Conservation (phyloP, 2,329 filamentous ascomycete genomes). For the Colletotrichum euphorbiae region DNA sequence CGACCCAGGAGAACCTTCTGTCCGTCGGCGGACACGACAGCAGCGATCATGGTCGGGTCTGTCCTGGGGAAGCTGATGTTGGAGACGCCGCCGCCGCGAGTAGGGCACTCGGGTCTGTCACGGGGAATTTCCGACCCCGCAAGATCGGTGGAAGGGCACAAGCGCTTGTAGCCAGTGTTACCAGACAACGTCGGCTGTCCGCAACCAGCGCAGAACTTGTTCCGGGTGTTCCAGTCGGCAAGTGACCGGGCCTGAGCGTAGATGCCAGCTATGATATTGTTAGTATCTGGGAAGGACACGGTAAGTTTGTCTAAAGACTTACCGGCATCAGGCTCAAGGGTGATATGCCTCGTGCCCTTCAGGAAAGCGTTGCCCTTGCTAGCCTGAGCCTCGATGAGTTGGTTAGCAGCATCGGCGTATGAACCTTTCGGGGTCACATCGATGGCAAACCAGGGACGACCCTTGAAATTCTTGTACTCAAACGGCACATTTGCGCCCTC, state of each 20-base stretch:
- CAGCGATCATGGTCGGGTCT: constrained; percentile 95
- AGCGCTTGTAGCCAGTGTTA: constrained; percentile 83
- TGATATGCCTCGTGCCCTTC: constrained; percentile 72
- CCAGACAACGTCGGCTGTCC: constrained; percentile 84
- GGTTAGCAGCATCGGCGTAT: constrained; percentile 70
- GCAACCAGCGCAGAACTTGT: constrained; percentile 91
- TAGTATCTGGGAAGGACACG: constrained; percentile 10
- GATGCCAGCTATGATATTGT: constrained; percentile 74
- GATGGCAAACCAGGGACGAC: constrained; percentile 87
- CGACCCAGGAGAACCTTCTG: constrained; percentile 85
- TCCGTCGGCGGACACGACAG: constrained; percentile 84
- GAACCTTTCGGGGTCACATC: constrained; percentile 82
- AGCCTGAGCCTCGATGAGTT: constrained; percentile 56
- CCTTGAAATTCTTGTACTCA: constrained; percentile 77
- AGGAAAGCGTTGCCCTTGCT: constrained; percentile 73
- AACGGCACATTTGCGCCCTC: constrained; percentile 67
- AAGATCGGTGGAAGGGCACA: constrained; percentile 79
- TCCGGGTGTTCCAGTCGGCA: constrained; percentile 93
- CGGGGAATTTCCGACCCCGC: constrained; percentile 57
- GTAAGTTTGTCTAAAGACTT: constrained; percentile 41
- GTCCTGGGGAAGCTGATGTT: constrained; percentile 94
- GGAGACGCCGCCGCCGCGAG: constrained; percentile 83
- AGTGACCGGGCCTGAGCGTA: constrained; percentile 90
- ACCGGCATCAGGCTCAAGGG: constrained; percentile 72
- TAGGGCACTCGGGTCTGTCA: constrained; percentile 78